Evolutionary conservation across 2,329 filamentous ascomycete genomes (phyloP), one percentile per base, ranked within the genome.

Genomic region (Phaeophleospora eucalypticola): DNA sequence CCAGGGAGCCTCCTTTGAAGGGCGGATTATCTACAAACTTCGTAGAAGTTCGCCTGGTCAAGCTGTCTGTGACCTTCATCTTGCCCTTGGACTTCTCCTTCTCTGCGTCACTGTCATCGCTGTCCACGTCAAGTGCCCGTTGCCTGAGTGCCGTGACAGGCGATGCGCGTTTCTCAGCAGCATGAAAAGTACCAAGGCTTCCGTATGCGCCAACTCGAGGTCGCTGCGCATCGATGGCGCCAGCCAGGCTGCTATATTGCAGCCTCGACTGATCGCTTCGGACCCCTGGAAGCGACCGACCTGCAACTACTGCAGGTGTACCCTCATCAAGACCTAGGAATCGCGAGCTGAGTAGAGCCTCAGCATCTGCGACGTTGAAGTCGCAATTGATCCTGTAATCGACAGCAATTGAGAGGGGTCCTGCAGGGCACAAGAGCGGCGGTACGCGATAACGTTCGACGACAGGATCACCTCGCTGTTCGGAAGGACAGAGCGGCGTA

Each of bases 1-100:
- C 3, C n/a, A 97, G 74, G 1, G 91, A 94, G 9, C 91, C 91
- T 12, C 90, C 88, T 68, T 98, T 98, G 74, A 98, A 98, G 0
- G 91, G 90, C 58, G 94, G 88, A 60, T 96, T 95, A 0, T 88
- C 94, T 17, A 95, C 0, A 89, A 96, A 4, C 87, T 84, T 43
- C 89, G 81, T 58, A 14, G 55, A 53, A 17, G 50, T 40, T 20
- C 53, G 43, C 21, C 48, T 47, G 24, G 49, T 41, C 35, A 51
- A 18, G 32, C 15, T 21, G 24, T 39, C 10, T 45, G 33, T 4
- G 32, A 24, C 35, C 45, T 38, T 18, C 40, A 39, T 36, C 32
- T 42, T 14, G 36, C 35, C 16, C 29, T 36, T 17, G 21, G 49
- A 37, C 35, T 35, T 49, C 15, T 43, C 41, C 17, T 41, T 42